These are phyloP conservation scores for Alternaria novae-zelandiae DNA, from an alignment of 2,329 filamentous ascomycete species.

Conservation along the genomic window DNA sequence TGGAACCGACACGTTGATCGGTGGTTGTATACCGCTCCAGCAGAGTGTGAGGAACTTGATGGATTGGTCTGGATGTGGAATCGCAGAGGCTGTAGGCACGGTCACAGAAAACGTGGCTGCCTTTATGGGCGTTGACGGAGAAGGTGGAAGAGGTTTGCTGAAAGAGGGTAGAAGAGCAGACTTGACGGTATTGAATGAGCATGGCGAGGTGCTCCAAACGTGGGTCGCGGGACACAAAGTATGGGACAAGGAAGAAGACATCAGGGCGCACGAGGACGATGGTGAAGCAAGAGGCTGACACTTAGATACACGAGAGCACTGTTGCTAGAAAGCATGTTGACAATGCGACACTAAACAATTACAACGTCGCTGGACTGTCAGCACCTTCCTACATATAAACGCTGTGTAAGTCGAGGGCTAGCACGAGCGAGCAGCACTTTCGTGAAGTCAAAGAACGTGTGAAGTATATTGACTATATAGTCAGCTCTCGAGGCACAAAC, in stretches of 20 bases:
- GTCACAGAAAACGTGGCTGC: conserved; percentile 59
- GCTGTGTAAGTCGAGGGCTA: neutral
- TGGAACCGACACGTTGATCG: conserved; percentile 61
- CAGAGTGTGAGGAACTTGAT: conserved; percentile 59
- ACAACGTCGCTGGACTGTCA: neutral
- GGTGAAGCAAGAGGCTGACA: conserved; percentile 31
- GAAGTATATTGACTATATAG: neutral
- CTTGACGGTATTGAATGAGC: conserved; percentile 56
- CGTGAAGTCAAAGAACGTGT: neutral
- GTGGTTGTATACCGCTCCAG: conserved; percentile 59
- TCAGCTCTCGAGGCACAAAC: neutral
- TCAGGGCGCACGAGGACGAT: conserved; percentile 34
- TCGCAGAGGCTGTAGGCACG: conserved; percentile 57
- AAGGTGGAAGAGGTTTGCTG: conserved; percentile 52
- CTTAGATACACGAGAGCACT: neutral
- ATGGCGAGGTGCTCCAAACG: conserved; percentile 58
- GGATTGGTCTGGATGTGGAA: conserved; percentile 54
- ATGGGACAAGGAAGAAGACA: conserved; percentile 50
- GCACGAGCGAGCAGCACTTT: neutral
- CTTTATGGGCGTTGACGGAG: conserved; percentile 56
- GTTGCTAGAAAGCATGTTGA: neutral
- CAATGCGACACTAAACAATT: neutral
- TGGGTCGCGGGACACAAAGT: conserved; percentile 58
- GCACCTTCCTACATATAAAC: neutral
- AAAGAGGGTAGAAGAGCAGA: conserved; percentile 56